Evolutionary conservation across 495 filamentous ascomycete genomes (phyloP).

Genomic region (Jackrogersella minutella): DNA sequence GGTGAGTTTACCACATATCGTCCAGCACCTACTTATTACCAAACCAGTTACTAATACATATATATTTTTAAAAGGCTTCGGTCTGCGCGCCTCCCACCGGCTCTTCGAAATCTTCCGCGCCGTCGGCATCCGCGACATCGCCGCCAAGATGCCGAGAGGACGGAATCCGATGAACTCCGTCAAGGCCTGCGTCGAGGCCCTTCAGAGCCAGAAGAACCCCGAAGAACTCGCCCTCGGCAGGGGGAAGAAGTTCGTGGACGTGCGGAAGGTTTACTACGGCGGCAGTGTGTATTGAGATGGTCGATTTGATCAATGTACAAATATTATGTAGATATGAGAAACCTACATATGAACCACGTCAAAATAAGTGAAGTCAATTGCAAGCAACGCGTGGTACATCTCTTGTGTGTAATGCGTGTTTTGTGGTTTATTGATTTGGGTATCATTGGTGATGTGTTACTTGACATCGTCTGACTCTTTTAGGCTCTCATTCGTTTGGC

Average conservation of each 20-base stretch:
- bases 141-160: constrained; percentile 77
- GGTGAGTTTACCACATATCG: constrained; percentile 64
- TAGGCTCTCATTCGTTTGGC: background rate
- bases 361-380: background rate
- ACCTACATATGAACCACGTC: background rate
- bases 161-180: constrained; percentile 96
- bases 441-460: constrained; percentile 20
- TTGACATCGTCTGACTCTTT: background rate
- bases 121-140: constrained; percentile 84
- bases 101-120: constrained; percentile 92
- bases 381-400: background rate
- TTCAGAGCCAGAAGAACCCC: constrained; percentile 82
- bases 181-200: constrained; percentile 85
- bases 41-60: background rate
- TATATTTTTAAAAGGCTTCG: constrained; percentile 70
- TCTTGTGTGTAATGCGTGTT: background rate
- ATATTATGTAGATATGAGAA: constrained; percentile 13
- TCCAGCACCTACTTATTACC: background rate
- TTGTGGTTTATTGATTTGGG: constrained; percentile 17
- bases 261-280: constrained; percentile 96
- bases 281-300: constrained; percentile 65
- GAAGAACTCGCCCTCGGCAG: constrained; percentile 86
- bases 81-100: constrained; percentile 84
- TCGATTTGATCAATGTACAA: constrained; percentile 18
- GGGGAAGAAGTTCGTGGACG: constrained; percentile 94